Evolutionary conservation across 768 basidiomycete species (phyloP).

Genomic region (Pleurotus sapidus): DNA sequence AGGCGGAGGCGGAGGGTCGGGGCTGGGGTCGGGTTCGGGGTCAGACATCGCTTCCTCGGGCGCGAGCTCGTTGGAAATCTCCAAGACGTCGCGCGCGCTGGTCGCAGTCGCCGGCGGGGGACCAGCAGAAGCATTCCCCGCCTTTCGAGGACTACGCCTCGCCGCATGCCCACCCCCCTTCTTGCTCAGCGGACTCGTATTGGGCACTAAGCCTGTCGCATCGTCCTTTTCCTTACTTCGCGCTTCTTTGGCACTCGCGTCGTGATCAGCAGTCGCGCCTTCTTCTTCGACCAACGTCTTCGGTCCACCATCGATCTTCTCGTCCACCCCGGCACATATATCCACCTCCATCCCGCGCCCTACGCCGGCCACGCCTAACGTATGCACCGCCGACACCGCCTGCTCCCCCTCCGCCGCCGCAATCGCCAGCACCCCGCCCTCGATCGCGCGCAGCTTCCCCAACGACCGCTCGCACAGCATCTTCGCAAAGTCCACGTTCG

Average conservation of each 20-base stretch:
- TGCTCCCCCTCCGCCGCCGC: conserved; percentile 7
- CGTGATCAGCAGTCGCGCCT: not conserved
- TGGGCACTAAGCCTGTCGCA: not conserved
- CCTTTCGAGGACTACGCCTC: not conserved
- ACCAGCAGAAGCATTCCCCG: not conserved
- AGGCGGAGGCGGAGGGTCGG: not conserved
- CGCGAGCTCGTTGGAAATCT: conserved; percentile 7
- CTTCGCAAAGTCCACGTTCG: conserved; percentile 60
- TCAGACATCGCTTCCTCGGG: conserved; percentile 1
- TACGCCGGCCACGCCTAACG: not conserved
- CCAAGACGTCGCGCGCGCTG: conserved; percentile 7
- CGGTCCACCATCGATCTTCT: not conserved
- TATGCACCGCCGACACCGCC: not conserved
- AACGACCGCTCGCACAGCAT: conserved; percentile 41
- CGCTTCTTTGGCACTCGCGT: not conserved
- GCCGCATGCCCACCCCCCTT: conserved; percentile 10
- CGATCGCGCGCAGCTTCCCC: conserved; percentile 23
- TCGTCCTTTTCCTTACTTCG: not conserved
- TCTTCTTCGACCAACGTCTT: not conserved
- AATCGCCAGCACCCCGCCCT: conserved; percentile 4
- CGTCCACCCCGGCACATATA: not conserved
- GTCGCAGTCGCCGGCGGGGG: not conserved
- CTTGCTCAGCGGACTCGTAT: not conserved
- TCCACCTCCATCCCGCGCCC: conserved; percentile 5
- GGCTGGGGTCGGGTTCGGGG: not conserved